phyloP scores from a whole-genome alignment of 1,284 basidiomycete genomes.

The Takashimella tepidaria region DNA sequence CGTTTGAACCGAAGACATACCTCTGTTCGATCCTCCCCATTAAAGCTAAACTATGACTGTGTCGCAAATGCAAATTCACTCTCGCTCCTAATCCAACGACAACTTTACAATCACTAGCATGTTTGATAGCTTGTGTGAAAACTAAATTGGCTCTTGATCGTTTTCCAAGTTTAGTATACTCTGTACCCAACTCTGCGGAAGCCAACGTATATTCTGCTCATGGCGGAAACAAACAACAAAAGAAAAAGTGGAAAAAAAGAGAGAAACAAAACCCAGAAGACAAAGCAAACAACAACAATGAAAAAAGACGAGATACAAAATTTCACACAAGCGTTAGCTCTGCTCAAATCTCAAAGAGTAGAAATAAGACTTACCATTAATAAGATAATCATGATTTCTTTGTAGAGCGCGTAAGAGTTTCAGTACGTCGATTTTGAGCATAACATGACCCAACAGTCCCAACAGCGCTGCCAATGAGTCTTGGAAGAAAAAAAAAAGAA shows the following conservation, averaged over 20 bases:
- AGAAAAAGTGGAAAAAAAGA: no score
- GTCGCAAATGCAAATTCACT: conserved; percentile 59
- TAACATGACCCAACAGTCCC: conserved; percentile 56
- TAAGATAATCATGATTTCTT: conserved; percentile 51
- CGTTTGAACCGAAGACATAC: no score
- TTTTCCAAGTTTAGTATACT: conserved; percentile 73
- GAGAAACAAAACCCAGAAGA: no score
- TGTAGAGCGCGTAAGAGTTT: conserved; percentile 55
- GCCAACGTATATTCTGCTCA: conserved; percentile 30
- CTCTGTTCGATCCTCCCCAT: conserved; percentile 60
- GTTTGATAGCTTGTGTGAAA: conserved; percentile 56
- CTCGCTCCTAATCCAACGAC: conserved; percentile 35
- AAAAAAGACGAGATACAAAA: no score
- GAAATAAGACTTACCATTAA: conserved; percentile 28
- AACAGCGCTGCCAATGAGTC: conserved; percentile 62
- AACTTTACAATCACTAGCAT: conserved; percentile 32
- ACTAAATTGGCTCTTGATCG: conserved; percentile 59
- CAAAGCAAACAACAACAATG: no score
- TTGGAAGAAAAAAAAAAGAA: no score
- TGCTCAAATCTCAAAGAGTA: no score
- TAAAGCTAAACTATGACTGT: conserved; percentile 61
- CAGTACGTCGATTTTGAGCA: conserved; percentile 51
- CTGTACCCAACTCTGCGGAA: conserved; percentile 66
- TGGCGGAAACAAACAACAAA: no score
- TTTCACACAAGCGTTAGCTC: no score